Evolutionary conservation across 164 flowering plant species (phyloP).

Genomic region (Warburgia ugandensis): DNA sequence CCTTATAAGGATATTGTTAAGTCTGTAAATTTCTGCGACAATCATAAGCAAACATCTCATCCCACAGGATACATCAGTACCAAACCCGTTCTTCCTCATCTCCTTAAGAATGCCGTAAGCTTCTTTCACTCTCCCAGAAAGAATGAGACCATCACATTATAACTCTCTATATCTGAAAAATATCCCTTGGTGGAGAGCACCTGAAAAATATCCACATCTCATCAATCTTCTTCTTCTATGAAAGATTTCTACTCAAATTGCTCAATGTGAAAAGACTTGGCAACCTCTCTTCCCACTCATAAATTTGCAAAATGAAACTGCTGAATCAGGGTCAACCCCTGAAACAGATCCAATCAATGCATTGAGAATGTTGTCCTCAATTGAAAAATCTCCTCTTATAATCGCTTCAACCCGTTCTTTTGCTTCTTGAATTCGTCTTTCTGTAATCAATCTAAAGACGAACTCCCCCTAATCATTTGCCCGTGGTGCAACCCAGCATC

Average conservation of each 20-base stretch:
- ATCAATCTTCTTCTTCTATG: constrained; percentile 41
- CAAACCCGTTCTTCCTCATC: constrained; percentile 71
- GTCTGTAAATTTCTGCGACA: constrained; percentile 57
- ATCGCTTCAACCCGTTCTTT: constrained; percentile 70
- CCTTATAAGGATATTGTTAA: constrained; percentile 54
- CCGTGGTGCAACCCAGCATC: constrained; percentile 87
- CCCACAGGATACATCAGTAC: constrained; percentile 77
- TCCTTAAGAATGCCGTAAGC: constrained; percentile 68
- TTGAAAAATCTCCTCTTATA: constrained; percentile 62
- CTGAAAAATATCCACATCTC: constrained; percentile 46
- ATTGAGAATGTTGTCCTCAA: constrained; percentile 66
- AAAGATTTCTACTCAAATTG: constrained; percentile 62
- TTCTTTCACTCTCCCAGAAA: constrained; percentile 70
- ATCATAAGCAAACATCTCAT: constrained; percentile 88
- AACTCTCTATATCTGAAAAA: constrained; percentile 54
- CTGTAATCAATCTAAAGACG: constrained; percentile 51
- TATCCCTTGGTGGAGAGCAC: constrained; percentile 40
- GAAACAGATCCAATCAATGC: constrained; percentile 72
- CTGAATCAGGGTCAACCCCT: constrained; percentile 36
- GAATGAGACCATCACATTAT: constrained; percentile 53
- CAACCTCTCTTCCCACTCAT: constrained; percentile 46
- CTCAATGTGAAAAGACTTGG: constrained; percentile 57
- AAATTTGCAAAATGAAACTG: constrained; percentile 43
- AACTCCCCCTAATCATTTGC: constrained; percentile 55
- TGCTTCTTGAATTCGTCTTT: constrained; percentile 49